A percentile compares a stretch with the other conserved stretches of the same genome.
phyloP scores from a whole-genome alignment of 805 yeast genomes.

The Wickerhamomyces chaumierensis region DNA sequence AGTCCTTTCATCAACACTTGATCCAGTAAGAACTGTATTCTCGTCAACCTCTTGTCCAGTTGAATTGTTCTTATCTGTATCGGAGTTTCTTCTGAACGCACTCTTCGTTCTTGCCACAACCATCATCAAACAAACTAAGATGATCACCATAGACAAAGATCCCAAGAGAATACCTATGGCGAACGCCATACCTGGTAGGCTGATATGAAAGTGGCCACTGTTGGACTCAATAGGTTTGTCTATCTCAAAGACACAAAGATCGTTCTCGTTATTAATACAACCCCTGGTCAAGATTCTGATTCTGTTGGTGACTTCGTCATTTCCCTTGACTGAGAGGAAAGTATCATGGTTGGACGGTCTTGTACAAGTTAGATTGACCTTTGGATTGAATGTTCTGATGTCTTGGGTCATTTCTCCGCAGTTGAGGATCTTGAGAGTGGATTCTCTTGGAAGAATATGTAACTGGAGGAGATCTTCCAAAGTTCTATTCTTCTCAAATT shows the following conservation, averaged over 20 bases:
- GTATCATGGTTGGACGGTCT: conserved; percentile 25
- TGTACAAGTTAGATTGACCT: conserved; percentile 34
- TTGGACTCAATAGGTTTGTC: conserved; percentile 56
- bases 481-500: conserved; percentile 27
- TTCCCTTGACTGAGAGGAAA: conserved; percentile 25
- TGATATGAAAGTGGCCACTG: conserved; percentile 40
- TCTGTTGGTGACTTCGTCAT: conserved; percentile 42
- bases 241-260: conserved; percentile 47
- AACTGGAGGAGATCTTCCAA: conserved; percentile 47
- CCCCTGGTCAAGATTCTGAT: conserved; percentile 54
- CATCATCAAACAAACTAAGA: conserved; percentile 26
- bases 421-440: conserved; percentile 31
- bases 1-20: conserved; percentile 1
- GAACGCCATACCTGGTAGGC: conserved; percentile 56
- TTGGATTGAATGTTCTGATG: conserved; percentile 32
- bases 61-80: neutral
- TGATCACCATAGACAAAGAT: conserved; percentile 26
- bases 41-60: neutral
- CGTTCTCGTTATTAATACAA: conserved; percentile 30
- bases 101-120: conserved; percentile 17
- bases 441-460: conserved; percentile 57
- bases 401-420: conserved; percentile 33
- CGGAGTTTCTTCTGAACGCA: neutral
- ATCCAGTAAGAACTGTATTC: neutral
- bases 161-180: conserved; percentile 61